A percentile compares a stretch with the other conserved stretches of the same genome.
Evolutionary conservation across 352 stramenopile genomes (phyloP).

Genomic region (Peronosclerospora sorghi): DNA sequence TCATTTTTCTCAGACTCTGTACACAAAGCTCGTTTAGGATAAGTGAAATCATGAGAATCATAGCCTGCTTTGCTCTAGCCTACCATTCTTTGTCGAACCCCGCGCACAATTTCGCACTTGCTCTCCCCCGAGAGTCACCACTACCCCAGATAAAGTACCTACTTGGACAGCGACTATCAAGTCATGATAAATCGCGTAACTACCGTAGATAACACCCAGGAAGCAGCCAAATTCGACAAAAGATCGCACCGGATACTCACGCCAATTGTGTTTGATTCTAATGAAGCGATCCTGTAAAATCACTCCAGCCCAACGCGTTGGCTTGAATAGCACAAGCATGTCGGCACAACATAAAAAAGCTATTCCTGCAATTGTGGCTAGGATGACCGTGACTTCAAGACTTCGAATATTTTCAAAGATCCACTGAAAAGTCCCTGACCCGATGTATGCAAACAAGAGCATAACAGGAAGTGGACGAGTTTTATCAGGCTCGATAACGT

Average conservation of each 20-base stretch:
- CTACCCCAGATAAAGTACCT: conserved; percentile 67
- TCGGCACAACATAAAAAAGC: conserved; percentile 77
- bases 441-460: conserved; percentile 78
- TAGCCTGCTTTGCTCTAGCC: not conserved
- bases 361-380: conserved; percentile 71
- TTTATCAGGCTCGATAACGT: conserved; percentile 4
- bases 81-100: conserved; percentile 32
- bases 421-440: conserved; percentile 79
- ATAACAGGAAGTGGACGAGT: conserved; percentile 40
- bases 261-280: conserved; percentile 60
- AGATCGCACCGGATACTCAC: conserved; percentile 60
- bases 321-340: conserved; percentile 42
- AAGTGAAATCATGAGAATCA: not conserved
- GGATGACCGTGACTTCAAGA: conserved; percentile 65
- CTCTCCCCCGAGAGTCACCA: conserved; percentile 70
- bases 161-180: conserved; percentile 74
- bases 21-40: not conserved
- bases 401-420: conserved; percentile 84
- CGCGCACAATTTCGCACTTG: conserved; percentile 50
- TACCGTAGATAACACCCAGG: conserved; percentile 81
- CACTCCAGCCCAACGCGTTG: conserved; percentile 57
- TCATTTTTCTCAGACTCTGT: conserved; percentile 30
- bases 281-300: conserved; percentile 81
- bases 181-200: conserved; percentile 75
- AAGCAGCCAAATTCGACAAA: conserved; percentile 82